Evolutionary conservation across 371 early-diverging fungal species (phyloP).

Genomic region (Circinella minor): DNA sequence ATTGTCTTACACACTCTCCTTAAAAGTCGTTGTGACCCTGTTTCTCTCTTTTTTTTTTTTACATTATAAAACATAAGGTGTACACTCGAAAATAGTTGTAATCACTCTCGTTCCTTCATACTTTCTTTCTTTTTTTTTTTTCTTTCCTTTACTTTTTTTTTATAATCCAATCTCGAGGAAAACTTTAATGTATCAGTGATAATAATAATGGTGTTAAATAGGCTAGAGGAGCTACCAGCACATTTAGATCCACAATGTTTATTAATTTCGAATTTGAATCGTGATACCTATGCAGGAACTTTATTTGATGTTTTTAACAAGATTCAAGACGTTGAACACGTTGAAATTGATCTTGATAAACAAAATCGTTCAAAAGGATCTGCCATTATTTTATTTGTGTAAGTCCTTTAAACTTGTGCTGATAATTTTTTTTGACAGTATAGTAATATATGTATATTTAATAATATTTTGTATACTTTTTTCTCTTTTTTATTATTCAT

Average conservation of each 20-base stretch:
- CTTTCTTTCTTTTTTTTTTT: neutral
- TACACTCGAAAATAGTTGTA: no score
- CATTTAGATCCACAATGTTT: slow-evolving; percentile 11
- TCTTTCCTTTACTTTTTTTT: neutral
- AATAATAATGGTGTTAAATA: neutral
- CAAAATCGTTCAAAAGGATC: slow-evolving; percentile 19
- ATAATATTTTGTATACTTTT: neutral
- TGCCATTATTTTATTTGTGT: slow-evolving; percentile 24
- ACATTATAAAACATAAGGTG: no score
- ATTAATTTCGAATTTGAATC: slow-evolving; percentile 14
- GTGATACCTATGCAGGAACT: slow-evolving; percentile 18
- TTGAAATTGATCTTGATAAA: slow-evolving; percentile 27
- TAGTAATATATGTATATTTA: no score
- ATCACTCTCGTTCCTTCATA: no score
- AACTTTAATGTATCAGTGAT: neutral
- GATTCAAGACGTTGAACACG: slow-evolving; percentile 20
- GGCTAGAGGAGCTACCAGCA: neutral
- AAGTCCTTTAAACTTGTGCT: neutral
- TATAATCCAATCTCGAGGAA: neutral
- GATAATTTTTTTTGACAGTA: no score
- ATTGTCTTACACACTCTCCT: no score
- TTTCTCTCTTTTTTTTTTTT: no score
- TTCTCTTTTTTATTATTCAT: neutral
- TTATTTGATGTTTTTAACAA: slow-evolving; percentile 12
- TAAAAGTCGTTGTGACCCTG: no score